Conservation (phyloP, 345 rosid species). For the Isatis tinctoria region DNA sequence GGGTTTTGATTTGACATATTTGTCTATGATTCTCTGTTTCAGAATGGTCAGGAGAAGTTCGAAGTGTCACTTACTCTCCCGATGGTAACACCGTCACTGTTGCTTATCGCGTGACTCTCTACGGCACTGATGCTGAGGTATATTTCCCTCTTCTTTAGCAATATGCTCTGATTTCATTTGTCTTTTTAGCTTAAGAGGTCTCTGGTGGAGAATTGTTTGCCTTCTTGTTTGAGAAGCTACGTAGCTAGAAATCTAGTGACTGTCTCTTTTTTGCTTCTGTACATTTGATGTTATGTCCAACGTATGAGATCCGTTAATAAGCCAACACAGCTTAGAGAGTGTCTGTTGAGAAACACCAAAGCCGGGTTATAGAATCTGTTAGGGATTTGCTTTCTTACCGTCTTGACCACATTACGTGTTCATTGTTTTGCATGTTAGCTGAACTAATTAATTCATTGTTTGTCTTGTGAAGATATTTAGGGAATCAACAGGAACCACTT, state of each 20-base stretch:
- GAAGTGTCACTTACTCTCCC: conserved; percentile 65
- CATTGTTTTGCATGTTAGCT: background rate
- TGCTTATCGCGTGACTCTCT: conserved; percentile 71
- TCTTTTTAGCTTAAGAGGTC: conserved; percentile 3
- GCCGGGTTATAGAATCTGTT: background rate
- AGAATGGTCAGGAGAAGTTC: conserved; percentile 94
- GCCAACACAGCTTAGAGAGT: background rate
- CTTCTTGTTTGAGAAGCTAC: background rate
- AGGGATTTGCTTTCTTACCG: background rate
- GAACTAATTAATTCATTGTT: background rate
- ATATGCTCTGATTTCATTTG: background rate
- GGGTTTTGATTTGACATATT: background rate
- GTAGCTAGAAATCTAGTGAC: background rate
- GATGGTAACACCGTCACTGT: conserved; percentile 78
- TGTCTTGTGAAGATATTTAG: conserved; percentile 42
- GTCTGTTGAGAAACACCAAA: background rate
- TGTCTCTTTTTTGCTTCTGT: background rate
- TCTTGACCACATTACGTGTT: background rate
- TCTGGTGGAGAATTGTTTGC: background rate
- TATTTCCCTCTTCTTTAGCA: conserved; percentile 4
- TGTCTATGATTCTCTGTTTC: conserved; percentile 16
- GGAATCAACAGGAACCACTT: conserved; percentile 81
- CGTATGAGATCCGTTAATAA: background rate
- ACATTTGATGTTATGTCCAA: background rate
- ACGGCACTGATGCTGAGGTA: conserved; percentile 94